Evolutionary conservation across 2,329 filamentous ascomycete genomes (phyloP).

Genomic region (Claviceps purpurea): DNA sequence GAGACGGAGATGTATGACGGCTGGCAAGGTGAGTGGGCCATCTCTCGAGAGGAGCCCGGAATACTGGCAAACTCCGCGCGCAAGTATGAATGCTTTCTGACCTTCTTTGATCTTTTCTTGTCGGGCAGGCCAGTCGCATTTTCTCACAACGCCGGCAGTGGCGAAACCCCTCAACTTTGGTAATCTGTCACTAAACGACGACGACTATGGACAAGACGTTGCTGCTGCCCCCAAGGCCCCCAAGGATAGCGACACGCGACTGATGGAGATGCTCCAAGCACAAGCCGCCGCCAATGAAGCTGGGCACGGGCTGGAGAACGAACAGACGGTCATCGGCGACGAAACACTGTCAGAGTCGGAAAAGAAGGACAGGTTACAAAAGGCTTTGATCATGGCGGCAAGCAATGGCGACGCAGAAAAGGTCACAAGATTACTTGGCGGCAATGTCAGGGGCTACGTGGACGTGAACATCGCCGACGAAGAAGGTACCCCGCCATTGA

Average conservation of each 20-base stretch:
- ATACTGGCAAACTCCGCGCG: neutral
- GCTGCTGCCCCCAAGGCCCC: slow-evolving; percentile 34
- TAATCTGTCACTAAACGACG: slow-evolving; percentile 71
- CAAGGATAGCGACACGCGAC: slow-evolving; percentile 66
- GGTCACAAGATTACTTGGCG: slow-evolving; percentile 61
- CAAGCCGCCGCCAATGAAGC: slow-evolving; percentile 76
- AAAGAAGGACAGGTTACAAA: slow-evolving; percentile 73
- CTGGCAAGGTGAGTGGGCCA: slow-evolving; percentile 60
- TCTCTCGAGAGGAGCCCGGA: neutral
- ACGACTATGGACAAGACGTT: slow-evolving; percentile 52
- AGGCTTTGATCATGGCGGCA: slow-evolving; percentile 82
- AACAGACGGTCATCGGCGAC: slow-evolving; percentile 65
- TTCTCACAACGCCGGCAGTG: slow-evolving; percentile 73
- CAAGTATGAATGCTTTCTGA: neutral
- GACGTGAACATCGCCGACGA: slow-evolving; percentile 83
- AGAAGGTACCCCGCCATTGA: slow-evolving; percentile 89
- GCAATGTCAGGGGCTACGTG: slow-evolving; percentile 60
- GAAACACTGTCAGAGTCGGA: slow-evolving; percentile 60
- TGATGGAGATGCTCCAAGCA: slow-evolving; percentile 92
- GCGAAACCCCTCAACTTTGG: slow-evolving; percentile 73
- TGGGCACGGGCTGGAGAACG: slow-evolving; percentile 58
- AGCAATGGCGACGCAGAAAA: slow-evolving; percentile 88
- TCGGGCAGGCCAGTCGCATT: slow-evolving; percentile 75
- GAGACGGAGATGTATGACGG: slow-evolving; percentile 98
- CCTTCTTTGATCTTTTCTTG: slow-evolving; percentile 9